Evolutionary conservation across 208 protist species (phyloP).

Genomic region (Trypanosoma platydactyli): DNA sequence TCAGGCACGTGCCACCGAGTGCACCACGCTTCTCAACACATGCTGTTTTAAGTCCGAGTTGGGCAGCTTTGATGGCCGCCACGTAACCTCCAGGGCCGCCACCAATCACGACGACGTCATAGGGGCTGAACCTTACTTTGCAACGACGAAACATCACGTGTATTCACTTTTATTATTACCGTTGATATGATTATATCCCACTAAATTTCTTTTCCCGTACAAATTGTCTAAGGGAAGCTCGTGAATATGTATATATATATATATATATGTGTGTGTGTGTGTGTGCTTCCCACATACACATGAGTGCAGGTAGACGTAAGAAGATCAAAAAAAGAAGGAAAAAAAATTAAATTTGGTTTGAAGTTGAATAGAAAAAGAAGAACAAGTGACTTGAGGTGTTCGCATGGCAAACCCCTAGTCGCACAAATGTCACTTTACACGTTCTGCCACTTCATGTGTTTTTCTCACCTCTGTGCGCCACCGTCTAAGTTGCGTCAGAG

Average conservation of each 20-base stretch:
- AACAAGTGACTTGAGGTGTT: too few species aligned
- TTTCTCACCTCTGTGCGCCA: too few species aligned
- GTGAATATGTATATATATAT: background rate
- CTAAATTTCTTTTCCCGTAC: background rate
- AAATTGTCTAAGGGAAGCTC: too few species aligned
- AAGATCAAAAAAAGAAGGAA: conserved; percentile 1
- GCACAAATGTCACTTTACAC: too few species aligned
- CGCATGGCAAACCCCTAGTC: too few species aligned
- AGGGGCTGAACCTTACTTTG: conserved; percentile 44
- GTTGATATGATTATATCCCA: background rate
- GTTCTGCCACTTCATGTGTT: too few species aligned
- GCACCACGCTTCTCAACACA: conserved; percentile 98
- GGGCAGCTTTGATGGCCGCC: conserved; percentile 99
- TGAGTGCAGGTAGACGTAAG: conserved; percentile 7
- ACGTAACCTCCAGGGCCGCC: conserved; percentile 99
- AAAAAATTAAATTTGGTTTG: conserved; percentile 24
- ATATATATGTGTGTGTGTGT: conserved; percentile 14
- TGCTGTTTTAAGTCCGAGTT: conserved; percentile 98
- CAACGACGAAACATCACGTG: conserved; percentile 67
- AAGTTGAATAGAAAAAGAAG: background rate
- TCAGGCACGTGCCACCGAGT: conserved; percentile 99
- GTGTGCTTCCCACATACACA: background rate
- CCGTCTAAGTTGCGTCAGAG: too few species aligned
- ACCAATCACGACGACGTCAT: conserved; percentile 99
- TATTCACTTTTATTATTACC: conserved; percentile 23